Conservation (phyloP, 2,329 filamentous ascomycete species). For the Venturia carpophila region DNA sequence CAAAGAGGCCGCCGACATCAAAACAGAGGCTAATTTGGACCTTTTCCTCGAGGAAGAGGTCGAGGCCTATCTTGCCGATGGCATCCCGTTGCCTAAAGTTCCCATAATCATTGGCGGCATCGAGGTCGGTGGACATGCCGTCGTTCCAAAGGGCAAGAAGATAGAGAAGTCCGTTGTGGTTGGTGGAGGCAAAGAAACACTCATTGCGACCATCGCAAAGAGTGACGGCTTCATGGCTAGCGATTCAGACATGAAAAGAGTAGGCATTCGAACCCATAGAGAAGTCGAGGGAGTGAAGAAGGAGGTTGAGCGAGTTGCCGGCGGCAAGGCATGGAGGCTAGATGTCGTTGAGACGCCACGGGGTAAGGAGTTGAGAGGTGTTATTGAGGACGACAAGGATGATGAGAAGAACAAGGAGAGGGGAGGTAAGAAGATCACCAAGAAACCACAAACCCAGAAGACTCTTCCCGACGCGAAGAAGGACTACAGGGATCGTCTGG, state of each 20-base stretch:
- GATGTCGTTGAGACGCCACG: conserved; percentile 66
- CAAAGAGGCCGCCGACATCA: conserved; percentile 7
- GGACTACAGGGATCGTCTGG: conserved; percentile 22
- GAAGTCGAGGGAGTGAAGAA: conserved; percentile 62
- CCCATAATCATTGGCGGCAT: conserved; percentile 47
- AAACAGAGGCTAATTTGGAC: conserved; percentile 8
- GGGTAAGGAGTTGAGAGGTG: conserved; percentile 59
- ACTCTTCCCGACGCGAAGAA: conserved; percentile 43
- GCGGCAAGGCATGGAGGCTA: conserved; percentile 68
- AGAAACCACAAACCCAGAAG: conserved; percentile 20
- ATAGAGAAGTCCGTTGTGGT: conserved; percentile 47
- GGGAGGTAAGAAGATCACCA: conserved; percentile 27
- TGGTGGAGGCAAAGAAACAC: conserved; percentile 45
- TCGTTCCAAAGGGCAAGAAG: conserved; percentile 48
- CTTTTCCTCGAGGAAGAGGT: conserved; percentile 24
- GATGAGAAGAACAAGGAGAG: conserved; percentile 26
- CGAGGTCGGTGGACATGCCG: conserved; percentile 50
- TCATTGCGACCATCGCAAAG: conserved; percentile 44
- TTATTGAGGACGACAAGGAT: conserved; percentile 40
- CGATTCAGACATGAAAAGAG: conserved; percentile 58
- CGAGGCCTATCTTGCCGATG: conserved; percentile 24
- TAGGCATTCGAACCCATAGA: conserved; percentile 55
- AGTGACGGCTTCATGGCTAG: conserved; percentile 56
- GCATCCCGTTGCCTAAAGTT: conserved; percentile 17
- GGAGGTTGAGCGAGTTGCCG: conserved; percentile 60